phyloP scores from a whole-genome alignment of 2,329 filamentous ascomycete genomes.

The Xylaria sp. region DNA sequence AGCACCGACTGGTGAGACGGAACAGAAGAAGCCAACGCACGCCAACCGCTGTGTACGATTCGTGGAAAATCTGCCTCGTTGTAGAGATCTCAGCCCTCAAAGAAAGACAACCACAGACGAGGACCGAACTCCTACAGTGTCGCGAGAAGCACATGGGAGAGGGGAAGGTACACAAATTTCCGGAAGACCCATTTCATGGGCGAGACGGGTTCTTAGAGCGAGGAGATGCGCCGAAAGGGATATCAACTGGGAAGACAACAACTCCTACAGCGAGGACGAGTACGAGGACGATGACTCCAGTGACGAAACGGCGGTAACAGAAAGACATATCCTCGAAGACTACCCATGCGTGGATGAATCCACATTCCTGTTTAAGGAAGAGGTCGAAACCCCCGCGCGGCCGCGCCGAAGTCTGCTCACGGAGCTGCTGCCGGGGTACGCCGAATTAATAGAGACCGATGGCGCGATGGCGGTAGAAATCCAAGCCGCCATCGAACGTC shows the following conservation, averaged over 20 bases:
- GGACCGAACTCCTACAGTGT: not conserved
- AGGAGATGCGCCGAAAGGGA: not conserved
- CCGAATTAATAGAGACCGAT: not conserved
- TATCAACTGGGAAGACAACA: no score
- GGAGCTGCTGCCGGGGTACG: not conserved
- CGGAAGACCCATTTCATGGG: not conserved
- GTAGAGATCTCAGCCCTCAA: not conserved
- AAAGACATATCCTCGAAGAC: not conserved
- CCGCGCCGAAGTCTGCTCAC: constrained; percentile 1
- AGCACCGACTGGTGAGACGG: not conserved
- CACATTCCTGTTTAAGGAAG: not conserved
- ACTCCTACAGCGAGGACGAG: not conserved
- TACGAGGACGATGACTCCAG: not conserved
- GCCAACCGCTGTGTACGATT: not conserved
- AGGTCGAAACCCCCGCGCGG: not conserved
- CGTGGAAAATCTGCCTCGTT: not conserved
- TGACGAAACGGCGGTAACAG: not conserved
- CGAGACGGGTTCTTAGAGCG: not conserved
- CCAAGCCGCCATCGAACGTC: not conserved
- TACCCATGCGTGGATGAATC: not conserved
- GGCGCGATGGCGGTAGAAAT: not conserved
- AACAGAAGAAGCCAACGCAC: not conserved
- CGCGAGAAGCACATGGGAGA: not conserved
- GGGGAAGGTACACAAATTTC: not conserved
- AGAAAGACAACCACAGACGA: not conserved